Evolutionary conservation across 2,329 filamentous ascomycete genomes (phyloP).

Genomic region (Alternaria rosae): DNA sequence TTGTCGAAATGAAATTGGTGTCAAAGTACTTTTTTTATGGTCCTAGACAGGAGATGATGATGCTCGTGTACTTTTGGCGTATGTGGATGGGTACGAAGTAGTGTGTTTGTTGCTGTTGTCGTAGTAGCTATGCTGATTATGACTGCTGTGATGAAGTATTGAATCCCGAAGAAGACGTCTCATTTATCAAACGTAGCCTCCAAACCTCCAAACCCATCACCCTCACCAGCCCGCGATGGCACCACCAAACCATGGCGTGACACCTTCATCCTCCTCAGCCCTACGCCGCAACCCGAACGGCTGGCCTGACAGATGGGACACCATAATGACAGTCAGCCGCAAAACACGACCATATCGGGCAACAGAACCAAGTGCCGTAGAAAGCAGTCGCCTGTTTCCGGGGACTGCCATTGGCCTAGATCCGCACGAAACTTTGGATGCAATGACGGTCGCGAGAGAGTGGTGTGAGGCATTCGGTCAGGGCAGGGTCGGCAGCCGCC

Average conservation of each 20-base stretch:
- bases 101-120: no score
- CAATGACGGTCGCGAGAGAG: slow-evolving; percentile 23
- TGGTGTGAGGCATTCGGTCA: slow-evolving; percentile 33
- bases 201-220: neutral
- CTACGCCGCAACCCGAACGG: slow-evolving; percentile 1
- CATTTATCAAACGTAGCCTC: neutral
- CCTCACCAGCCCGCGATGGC: neutral
- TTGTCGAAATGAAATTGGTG: slow-evolving; percentile 2
- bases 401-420: slow-evolving; percentile 1
- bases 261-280: neutral
- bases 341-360: neutral
- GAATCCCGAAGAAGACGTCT: neutral
- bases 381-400: slow-evolving; percentile 10
- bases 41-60: no score
- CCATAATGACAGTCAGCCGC: neutral
- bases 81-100: no score
- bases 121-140: no score
- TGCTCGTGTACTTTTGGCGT: no score
- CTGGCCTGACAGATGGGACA: slow-evolving; percentile 11
- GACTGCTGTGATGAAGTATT: neutral
- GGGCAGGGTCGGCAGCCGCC: slow-evolving; percentile 24
- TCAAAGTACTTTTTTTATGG: no score
- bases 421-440: neutral
- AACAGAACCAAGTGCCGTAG: neutral
- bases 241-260: slow-evolving; percentile 12